Percentiles rank a stretch among this genome's conserved stretches.
These are phyloP conservation scores for Sapria himalayana DNA, from an alignment of 345 rosid species.

Conservation along the genomic window DNA sequence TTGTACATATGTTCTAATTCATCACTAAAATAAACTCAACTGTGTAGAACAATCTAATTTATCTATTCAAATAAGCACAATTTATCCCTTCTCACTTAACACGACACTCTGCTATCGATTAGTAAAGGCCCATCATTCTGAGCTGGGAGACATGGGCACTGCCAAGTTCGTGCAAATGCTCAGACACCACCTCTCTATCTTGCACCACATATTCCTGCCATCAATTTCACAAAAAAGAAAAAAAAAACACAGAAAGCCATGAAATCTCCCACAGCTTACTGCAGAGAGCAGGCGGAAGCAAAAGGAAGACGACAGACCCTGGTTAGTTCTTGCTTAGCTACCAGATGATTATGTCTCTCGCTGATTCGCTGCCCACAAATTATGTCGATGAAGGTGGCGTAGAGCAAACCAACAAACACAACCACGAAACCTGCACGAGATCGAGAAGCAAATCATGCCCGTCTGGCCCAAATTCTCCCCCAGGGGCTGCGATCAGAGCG, in stretches of 20 bases:
- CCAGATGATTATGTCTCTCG: conserved; percentile 93
- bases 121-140: conserved; percentile 74
- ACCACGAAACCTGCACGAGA: conserved; percentile 60
- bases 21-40: too few species aligned
- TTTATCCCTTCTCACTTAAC: too few species aligned
- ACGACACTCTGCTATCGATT: too few species aligned
- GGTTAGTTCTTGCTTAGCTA: conserved; percentile 95
- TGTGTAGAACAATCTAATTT: too few species aligned
- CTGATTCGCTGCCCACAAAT: conserved; percentile 96
- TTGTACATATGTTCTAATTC: too few species aligned
- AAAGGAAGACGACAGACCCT: conserved; percentile 37
- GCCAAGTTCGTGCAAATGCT: conserved; percentile 67
- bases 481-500: neutral
- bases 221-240: neutral
- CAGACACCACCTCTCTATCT: conserved; percentile 50
- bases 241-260: neutral
- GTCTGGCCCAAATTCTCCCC: too few species aligned
- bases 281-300: too few species aligned
- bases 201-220: conserved; percentile 84
- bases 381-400: conserved; percentile 93
- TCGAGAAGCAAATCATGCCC: conserved; percentile 2
- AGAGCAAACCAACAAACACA: conserved; percentile 88
- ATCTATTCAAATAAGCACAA: too few species aligned
- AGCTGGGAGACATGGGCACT: conserved; percentile 72
- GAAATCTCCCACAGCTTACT: too few species aligned